Conservation (phyloP, 345 rosid genomes). For the Excoecaria cochinchinensis region DNA sequence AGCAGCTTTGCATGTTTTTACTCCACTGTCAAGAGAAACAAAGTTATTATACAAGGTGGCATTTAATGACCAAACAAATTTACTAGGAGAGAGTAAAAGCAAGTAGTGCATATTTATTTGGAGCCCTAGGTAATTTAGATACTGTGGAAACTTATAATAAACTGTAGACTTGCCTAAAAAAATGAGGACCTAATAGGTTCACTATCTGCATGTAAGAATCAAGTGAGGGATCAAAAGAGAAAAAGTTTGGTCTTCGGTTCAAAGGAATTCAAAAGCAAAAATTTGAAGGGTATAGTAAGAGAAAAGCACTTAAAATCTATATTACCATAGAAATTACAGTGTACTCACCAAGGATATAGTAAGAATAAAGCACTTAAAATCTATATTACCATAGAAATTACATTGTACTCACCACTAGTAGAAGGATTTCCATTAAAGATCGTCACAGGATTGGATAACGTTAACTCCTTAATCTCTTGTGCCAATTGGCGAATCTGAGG, state of each 20-base stretch:
- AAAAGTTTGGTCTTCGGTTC: not conserved
- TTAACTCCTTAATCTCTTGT: conserved; percentile 84
- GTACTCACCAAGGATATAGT: not conserved
- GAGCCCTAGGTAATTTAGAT: not conserved
- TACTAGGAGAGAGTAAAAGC: not conserved
- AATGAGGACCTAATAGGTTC: not conserved
- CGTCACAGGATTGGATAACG: conserved; percentile 64
- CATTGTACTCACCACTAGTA: conserved; percentile 43
- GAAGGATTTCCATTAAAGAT: conserved; percentile 62
- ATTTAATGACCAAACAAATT: not conserved
- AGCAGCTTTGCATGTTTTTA: not conserved
- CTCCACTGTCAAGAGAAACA: not conserved
- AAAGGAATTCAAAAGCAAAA: not conserved
- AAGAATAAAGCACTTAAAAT: not conserved
- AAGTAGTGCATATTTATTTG: not conserved
- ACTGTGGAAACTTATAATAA: not conserved
- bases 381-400: conserved; percentile 4
- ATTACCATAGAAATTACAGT: conserved; percentile 7
- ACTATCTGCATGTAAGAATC: not conserved
- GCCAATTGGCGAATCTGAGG: conserved; percentile 74
- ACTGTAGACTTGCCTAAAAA: not conserved
- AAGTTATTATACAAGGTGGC: not conserved
- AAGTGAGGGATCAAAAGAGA: not conserved
- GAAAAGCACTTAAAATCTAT: not conserved
- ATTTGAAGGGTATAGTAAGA: not conserved